These are phyloP conservation scores for Phaseolus coccineus DNA, from an alignment of 331 rosid genomes.

Conservation along the genomic window DNA sequence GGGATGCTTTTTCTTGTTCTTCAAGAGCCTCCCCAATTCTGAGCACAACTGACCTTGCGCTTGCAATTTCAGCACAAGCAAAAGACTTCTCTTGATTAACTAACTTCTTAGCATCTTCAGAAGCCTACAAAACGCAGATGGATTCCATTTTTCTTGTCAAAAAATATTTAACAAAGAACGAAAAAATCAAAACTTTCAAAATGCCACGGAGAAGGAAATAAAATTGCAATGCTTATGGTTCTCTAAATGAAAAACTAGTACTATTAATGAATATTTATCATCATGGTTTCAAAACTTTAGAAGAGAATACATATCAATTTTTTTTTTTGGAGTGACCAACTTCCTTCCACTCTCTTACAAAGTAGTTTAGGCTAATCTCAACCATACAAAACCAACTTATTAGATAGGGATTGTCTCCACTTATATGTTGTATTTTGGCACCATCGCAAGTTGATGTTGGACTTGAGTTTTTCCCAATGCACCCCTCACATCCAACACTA, in stretches of 20 bases:
- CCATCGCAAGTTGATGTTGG: too few relatives aligned
- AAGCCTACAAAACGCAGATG: constrained; percentile 64
- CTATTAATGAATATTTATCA: background rate
- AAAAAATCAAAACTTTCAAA: constrained; percentile 6
- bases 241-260: background rate
- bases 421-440: too few relatives aligned
- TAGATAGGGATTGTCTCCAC: too few relatives aligned
- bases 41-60: constrained; percentile 88
- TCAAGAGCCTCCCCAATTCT: constrained; percentile 97
- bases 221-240: background rate
- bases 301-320: background rate
- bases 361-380: too few relatives aligned
- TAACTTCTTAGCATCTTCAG: constrained; percentile 98
- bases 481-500: too few relatives aligned
- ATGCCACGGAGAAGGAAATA: background rate
- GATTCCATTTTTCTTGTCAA: background rate
- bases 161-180: constrained; percentile 17
- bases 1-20: constrained; percentile 68
- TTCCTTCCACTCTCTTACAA: background rate
- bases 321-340: background rate
- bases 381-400: too few relatives aligned
- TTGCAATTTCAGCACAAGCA: constrained; percentile 97
- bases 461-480: too few relatives aligned
- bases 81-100: constrained; percentile 96
- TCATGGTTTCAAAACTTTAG: background rate